Base-by-base conservation (phyloP, 345 rosid species). In the Populus tremula region DNA sequence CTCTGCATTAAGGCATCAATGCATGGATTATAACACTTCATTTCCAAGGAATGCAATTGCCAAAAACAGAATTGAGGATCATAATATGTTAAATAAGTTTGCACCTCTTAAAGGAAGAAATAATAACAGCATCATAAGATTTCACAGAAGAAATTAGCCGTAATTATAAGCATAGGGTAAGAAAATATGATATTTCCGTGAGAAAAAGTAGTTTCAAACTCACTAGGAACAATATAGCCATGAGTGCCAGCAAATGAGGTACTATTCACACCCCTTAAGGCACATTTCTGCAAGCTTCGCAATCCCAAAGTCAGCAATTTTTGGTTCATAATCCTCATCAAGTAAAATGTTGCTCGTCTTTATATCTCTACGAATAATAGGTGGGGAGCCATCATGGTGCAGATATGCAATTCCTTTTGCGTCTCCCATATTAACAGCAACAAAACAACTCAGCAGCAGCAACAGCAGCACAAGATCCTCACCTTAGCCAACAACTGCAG, bases 181-280 rank as follows among this genome's bases (percentile, higher is more conserved):
- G 20, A 18, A 50, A 50, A 21, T 20, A 33, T 33, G 35, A 4
- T 33, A 33, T 33, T 18, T 17, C 41, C 41, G 6, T 39, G 41
- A 39, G 41, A 5, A 18, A 21, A 12, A 18, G 18, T 50, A 50
- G 21, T 64, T 50, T 21, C 7, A 62, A 77, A 84, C 90, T 91
- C 69, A 91, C 98, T 98, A 5, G 99, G 99, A 67, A 98, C 97
- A 82, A 95, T 90, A 75, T 95, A 95, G 43, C 99, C 98, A 78
- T 86, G 89, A 77, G 98, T 95, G 49, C 99, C 99, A 23, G 94
- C 93, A 59, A 93, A 79, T 71, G 87, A 69, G 76, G 89, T 92
- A 77, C 79, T 84, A 64, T 91, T 91, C 88, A 10, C 79, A 83
- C 35, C 85, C 92, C 49, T 81, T 64, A 0, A 16, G 56, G 39